Percentiles rank a stretch among this genome's conserved stretches.
phyloP scores from a whole-genome alignment of 2,329 filamentous ascomycete species.

The Arthrinium puccinioides region DNA sequence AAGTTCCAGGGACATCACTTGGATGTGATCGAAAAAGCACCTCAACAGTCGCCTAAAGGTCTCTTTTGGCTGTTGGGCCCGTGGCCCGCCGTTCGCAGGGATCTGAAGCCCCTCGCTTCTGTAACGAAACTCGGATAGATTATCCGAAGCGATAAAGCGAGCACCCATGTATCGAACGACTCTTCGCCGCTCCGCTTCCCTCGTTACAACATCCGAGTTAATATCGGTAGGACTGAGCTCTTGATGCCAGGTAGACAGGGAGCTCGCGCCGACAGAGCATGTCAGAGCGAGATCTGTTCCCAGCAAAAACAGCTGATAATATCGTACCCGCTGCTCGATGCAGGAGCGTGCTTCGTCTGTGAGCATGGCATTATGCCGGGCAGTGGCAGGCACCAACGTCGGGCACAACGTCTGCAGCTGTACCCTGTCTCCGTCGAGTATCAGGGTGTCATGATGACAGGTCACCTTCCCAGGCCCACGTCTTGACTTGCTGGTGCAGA shows the following conservation, averaged over 20 bases:
- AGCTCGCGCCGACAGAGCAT: slow-evolving; percentile 25
- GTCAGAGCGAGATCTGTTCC: slow-evolving; percentile 34
- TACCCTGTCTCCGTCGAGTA: background rate
- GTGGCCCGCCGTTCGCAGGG: background rate
- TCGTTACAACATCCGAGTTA: background rate
- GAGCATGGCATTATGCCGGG: slow-evolving; percentile 4
- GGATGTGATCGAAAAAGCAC: slow-evolving; percentile 1
- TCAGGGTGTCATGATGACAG: slow-evolving; percentile 15
- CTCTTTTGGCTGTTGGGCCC: background rate
- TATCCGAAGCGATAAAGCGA: slow-evolving; percentile 17
- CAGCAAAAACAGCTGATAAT: slow-evolving; percentile 40
- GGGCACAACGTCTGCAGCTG: slow-evolving; percentile 13
- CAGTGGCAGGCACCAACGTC: slow-evolving; percentile 16
- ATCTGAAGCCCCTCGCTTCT: slow-evolving; percentile 2
- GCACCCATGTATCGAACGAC: slow-evolving; percentile 9
- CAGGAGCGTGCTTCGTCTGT: slow-evolving; percentile 17
- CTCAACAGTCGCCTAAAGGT: slow-evolving; percentile 2
- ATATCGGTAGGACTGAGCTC: slow-evolving; percentile 4
- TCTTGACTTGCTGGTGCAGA: slow-evolving; percentile 13
- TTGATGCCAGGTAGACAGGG: slow-evolving; percentile 5
- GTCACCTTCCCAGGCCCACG: slow-evolving; percentile 11
- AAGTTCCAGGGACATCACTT: background rate
- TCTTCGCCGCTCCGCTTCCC: slow-evolving; percentile 5
- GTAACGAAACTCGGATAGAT: slow-evolving; percentile 6
- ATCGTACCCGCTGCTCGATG: slow-evolving; percentile 25